Percentiles rank a stretch among this genome's conserved stretches.
These are phyloP conservation scores for Aspergillus tamarii DNA, from an alignment of 2,329 filamentous ascomycete genomes.

Conservation along the genomic window DNA sequence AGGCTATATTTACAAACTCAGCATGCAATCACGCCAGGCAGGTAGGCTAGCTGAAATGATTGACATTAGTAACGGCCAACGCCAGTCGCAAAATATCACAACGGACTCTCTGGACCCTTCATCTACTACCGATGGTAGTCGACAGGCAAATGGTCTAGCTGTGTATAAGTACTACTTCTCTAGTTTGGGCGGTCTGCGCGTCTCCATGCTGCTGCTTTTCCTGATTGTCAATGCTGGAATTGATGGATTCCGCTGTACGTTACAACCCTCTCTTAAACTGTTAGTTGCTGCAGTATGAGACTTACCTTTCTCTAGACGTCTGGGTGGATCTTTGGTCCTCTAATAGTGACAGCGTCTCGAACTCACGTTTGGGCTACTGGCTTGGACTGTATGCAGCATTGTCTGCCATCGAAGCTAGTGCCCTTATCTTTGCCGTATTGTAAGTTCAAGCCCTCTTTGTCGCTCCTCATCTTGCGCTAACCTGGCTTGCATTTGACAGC, in stretches of 20 bases:
- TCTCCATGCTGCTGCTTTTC: conserved; percentile 22
- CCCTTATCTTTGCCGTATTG: conserved; percentile 3
- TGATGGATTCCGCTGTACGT: conserved; percentile 9
- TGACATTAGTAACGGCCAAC: not conserved
- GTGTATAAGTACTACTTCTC: conserved; percentile 28
- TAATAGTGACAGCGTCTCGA: conserved; percentile 12
- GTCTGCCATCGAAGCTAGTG: conserved; percentile 14
- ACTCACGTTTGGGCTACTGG: conserved; percentile 20
- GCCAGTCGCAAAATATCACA: not conserved
- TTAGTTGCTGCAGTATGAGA: not conserved
- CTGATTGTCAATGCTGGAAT: conserved; percentile 12
- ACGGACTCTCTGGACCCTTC: not conserved
- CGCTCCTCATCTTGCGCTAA: not conserved
- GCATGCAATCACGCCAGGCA: not conserved
- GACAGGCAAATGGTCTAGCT: conserved; percentile 17
- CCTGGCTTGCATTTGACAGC: not conserved
- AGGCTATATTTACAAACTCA: conserved; percentile 1
- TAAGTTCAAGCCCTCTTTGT: not conserved
- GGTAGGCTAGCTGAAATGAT: not conserved
- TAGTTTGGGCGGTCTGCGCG: conserved; percentile 21
- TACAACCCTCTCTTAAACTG: not conserved
- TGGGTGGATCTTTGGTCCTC: conserved; percentile 25
- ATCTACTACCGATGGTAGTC: not conserved
- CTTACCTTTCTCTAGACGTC: conserved; percentile 8
- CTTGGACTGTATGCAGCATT: conserved; percentile 23